Evolutionary conservation across 176 grass and related monocot genomes (phyloP).

Genomic region (Triticum turgidum): DNA sequence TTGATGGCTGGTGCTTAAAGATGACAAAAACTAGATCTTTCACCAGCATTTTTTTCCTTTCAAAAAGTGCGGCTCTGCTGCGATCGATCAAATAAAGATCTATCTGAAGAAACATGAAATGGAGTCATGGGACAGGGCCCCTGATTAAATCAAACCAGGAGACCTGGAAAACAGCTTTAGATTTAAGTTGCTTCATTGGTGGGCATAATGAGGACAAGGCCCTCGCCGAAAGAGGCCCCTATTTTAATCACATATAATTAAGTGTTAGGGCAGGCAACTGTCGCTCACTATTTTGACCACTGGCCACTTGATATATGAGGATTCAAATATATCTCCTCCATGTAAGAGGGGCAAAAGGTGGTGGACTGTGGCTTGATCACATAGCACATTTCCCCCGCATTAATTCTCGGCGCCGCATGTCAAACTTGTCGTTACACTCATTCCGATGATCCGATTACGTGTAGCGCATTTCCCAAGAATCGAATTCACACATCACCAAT

Average conservation of each 20-base stretch:
- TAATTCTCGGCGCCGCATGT: constrained; percentile 41
- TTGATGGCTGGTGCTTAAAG: constrained; percentile 42
- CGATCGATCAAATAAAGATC: constrained; percentile 14
- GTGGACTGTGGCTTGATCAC: constrained; percentile 12
- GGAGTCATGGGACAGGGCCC: constrained; percentile 8
- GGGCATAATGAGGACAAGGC: constrained; percentile 44
- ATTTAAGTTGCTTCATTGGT: constrained; percentile 39
- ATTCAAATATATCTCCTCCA: constrained; percentile 16
- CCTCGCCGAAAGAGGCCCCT: constrained; percentile 29
- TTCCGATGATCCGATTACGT: constrained; percentile 8
- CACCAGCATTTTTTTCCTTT: neutral
- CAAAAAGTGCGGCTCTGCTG: neutral
- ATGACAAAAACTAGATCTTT: constrained; percentile 36
- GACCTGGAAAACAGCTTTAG: constrained; percentile 32
- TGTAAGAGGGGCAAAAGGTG: constrained; percentile 4
- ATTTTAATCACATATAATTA: constrained; percentile 35
- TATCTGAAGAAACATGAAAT: constrained; percentile 33
- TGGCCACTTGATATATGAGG: constrained; percentile 15
- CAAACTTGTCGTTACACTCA: constrained; percentile 15
- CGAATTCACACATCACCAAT: neutral
- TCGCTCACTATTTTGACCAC: constrained; percentile 19
- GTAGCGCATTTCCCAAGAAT: neutral
- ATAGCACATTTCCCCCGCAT: constrained; percentile 12
- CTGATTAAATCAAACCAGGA: constrained; percentile 39
- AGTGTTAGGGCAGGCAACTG: constrained; percentile 10